Conservation (phyloP, 2,329 filamentous ascomycete species). For the Claviceps lovelessii region DNA sequence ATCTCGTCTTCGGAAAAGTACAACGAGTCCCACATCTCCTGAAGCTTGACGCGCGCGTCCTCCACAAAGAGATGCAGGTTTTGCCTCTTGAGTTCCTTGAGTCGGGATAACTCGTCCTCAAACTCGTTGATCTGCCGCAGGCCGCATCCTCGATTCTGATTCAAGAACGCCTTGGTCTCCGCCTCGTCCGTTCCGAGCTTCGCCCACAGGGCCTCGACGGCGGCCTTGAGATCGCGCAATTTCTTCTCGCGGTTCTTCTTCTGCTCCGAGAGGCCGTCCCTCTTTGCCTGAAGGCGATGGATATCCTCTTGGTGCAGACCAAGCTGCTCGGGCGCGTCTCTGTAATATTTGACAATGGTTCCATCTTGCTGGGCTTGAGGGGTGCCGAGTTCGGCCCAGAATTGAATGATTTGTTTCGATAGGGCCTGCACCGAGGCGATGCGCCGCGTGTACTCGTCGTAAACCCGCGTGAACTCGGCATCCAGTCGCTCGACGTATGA, state of each 20-base stretch:
- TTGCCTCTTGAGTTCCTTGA: conserved; percentile 88
- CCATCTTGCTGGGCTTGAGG: conserved; percentile 86
- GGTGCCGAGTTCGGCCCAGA: conserved; percentile 92
- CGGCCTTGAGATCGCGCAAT: conserved; percentile 58
- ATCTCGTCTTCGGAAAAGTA: conserved; percentile 98
- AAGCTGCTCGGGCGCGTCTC: conserved; percentile 83
- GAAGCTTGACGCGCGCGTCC: conserved; percentile 76
- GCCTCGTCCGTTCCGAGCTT: conserved; percentile 69
- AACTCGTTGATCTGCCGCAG: conserved; percentile 90
- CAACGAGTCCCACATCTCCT: conserved; percentile 86
- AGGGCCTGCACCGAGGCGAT: conserved; percentile 59
- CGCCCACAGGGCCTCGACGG: conserved; percentile 81
- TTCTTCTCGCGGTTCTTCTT: conserved; percentile 70
- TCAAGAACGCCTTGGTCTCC: conserved; percentile 75
- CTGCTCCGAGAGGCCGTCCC: conserved; percentile 75
- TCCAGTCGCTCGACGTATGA: conserved; percentile 79
- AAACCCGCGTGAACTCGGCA: conserved; percentile 81
- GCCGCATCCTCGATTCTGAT: conserved; percentile 78
- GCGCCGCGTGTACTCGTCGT: conserved; percentile 87
- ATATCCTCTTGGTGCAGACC: conserved; percentile 84
- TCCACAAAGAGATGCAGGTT: conserved; percentile 94
- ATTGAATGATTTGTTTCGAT: conserved; percentile 74
- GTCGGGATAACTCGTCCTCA: conserved; percentile 70
- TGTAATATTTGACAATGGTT: conserved; percentile 75
- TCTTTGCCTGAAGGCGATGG: conserved; percentile 52